Conservation (phyloP, 345 rosid species). For the Acer campestre region DNA sequence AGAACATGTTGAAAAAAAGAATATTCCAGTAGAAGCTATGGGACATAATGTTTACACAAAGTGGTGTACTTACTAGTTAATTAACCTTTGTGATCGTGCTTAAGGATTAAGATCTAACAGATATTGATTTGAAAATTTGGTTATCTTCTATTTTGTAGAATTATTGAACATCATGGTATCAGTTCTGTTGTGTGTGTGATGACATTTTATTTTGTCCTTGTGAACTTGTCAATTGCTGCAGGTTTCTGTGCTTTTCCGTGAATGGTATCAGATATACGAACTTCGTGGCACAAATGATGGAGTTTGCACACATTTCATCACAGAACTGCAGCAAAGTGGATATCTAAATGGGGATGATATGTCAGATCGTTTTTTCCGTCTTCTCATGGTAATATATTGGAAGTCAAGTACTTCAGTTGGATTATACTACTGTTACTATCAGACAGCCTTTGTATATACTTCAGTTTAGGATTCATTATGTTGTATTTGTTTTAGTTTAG, state of each 20-base stretch:
- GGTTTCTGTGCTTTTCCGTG: constrained; percentile 34
- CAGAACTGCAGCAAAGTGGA: constrained; percentile 35
- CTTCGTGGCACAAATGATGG: constrained; percentile 34
- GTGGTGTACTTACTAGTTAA: background rate
- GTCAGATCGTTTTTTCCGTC: constrained; percentile 36
- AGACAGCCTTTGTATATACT: no score
- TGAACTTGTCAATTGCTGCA: constrained; percentile 14
- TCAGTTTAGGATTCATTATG: no score
- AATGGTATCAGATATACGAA: constrained; percentile 39
- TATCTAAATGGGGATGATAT: constrained; percentile 37
- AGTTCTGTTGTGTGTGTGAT: background rate
- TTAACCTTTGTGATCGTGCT: background rate
- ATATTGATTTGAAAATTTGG: no score
- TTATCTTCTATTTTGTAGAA: background rate
- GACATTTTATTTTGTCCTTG: background rate
- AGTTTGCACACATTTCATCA: constrained; percentile 22
- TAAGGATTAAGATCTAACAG: background rate
- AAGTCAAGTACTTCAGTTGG: no score
- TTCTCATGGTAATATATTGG: constrained; percentile 32
- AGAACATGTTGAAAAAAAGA: background rate
- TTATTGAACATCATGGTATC: background rate
- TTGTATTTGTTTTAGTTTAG: no score
- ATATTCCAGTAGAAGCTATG: background rate
- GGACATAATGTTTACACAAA: background rate
- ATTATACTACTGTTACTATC: no score